These are phyloP conservation scores for Leptomonas pyrrhocoris DNA, from an alignment of 208 protist species.

Conservation along the genomic window DNA sequence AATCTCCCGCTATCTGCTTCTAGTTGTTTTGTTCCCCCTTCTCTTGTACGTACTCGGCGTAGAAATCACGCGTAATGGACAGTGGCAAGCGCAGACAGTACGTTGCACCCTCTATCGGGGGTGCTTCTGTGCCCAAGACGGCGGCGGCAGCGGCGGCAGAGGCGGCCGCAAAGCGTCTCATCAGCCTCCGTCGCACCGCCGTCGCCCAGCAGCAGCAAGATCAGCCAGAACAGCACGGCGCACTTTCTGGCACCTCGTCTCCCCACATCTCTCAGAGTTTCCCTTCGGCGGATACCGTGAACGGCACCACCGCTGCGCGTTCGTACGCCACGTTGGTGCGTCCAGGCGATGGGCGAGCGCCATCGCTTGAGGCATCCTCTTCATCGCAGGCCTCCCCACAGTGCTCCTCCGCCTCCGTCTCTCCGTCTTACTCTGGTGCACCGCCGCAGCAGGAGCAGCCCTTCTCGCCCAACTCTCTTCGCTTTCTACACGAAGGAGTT, in stretches of 20 bases:
- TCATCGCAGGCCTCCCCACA: too few species aligned
- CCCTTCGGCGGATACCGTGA: background rate
- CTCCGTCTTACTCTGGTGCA: background rate
- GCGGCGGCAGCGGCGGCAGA: slow-evolving; percentile 20
- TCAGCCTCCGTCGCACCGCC: slow-evolving; percentile 20
- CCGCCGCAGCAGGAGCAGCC: slow-evolving; percentile 4
- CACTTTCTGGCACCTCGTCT: background rate
- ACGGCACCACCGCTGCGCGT: background rate
- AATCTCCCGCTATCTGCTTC: background rate
- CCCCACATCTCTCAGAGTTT: background rate
- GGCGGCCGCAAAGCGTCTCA: slow-evolving; percentile 15
- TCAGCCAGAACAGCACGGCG: background rate
- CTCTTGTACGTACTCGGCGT: too few species aligned
- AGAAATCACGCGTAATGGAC: background rate
- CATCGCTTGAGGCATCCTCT: background rate
- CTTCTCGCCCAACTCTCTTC: background rate
- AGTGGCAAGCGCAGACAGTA: slow-evolving; percentile 33
- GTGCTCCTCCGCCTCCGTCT: background rate
- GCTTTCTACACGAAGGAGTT: slow-evolving; percentile 1
- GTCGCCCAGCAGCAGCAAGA: background rate
- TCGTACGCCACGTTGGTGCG: background rate
- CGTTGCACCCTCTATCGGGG: slow-evolving; percentile 18
- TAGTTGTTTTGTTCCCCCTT: background rate
- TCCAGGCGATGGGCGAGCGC: background rate
- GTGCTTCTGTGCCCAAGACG: slow-evolving; percentile 1